Evolutionary conservation across 2,329 filamentous ascomycete genomes (phyloP).

Genomic region (Dothistroma septosporum): DNA sequence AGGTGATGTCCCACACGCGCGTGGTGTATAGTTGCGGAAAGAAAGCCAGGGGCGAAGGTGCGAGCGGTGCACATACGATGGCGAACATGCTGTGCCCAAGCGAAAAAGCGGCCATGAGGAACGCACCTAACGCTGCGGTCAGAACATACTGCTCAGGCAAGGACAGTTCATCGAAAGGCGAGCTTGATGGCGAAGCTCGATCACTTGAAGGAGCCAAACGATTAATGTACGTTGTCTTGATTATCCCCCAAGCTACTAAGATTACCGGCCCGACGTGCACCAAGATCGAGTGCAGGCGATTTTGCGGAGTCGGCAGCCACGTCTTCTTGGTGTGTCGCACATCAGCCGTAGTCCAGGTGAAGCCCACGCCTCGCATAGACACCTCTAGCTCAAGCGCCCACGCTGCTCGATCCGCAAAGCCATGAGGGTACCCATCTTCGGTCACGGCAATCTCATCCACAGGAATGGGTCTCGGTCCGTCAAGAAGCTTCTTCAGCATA

Average conservation of each 20-base stretch:
- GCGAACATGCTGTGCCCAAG: slow-evolving; percentile 42
- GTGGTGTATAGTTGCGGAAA: slow-evolving; percentile 45
- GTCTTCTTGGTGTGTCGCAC: slow-evolving; percentile 44
- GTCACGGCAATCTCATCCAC: slow-evolving; percentile 39
- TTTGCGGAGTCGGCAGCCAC: slow-evolving; percentile 40
- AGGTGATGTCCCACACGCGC: slow-evolving; percentile 40
- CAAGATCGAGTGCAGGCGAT: slow-evolving; percentile 40
- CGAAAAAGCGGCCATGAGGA: slow-evolving; percentile 44
- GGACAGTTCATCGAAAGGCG: slow-evolving; percentile 37
- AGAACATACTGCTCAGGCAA: slow-evolving; percentile 36
- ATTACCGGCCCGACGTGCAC: slow-evolving; percentile 39
- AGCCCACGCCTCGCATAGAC: slow-evolving; percentile 44
- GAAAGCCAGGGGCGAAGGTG: slow-evolving; percentile 41
- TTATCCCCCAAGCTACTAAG: slow-evolving; percentile 35
- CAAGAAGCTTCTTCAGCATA: slow-evolving; percentile 18
- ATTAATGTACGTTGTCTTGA: slow-evolving; percentile 35
- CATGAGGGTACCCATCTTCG: slow-evolving; percentile 39
- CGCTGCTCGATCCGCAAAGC: slow-evolving; percentile 39
- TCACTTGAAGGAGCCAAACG: slow-evolving; percentile 24
- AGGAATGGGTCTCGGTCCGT: slow-evolving; percentile 28
- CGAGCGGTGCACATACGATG: slow-evolving; percentile 38
- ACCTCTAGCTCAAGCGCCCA: slow-evolving; percentile 46
- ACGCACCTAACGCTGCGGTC: slow-evolving; percentile 41
- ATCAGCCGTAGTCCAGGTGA: slow-evolving; percentile 45
- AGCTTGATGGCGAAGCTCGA: background rate